Percentiles rank a stretch among this genome's conserved stretches.
phyloP scores from a whole-genome alignment of 1,284 basidiomycete genomes.

The Chiua sp. region DNA sequence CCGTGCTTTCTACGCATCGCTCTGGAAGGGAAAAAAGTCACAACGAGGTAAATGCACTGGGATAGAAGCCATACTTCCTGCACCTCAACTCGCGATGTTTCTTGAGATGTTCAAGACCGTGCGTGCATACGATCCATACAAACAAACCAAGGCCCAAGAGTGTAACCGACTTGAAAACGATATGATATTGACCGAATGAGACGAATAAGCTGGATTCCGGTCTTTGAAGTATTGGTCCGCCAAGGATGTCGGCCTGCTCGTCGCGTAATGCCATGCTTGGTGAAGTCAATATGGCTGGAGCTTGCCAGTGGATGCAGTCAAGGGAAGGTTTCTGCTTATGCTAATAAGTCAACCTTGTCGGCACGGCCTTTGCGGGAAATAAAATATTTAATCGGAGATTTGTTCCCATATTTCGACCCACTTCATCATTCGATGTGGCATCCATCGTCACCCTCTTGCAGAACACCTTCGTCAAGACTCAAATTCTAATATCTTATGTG shows the following conservation, averaged over 20 bases:
- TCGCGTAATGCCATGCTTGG: conserved; percentile 52
- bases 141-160: conserved; percentile 41
- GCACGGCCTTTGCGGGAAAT: conserved; percentile 27
- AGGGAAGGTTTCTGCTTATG: conserved; percentile 13
- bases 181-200: conserved; percentile 41
- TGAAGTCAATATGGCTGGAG: conserved; percentile 28
- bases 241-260: conserved; percentile 71
- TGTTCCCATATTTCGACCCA: background rate
- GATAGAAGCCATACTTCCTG: conserved; percentile 54
- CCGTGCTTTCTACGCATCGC: conserved; percentile 73
- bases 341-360: conserved; percentile 8
- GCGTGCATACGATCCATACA: conserved; percentile 38
- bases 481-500: too few species aligned
- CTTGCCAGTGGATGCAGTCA: conserved; percentile 21
- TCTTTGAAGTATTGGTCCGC: conserved; percentile 54
- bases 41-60: conserved; percentile 12
- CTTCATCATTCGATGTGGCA: too few species aligned
- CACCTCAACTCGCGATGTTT: conserved; percentile 62
- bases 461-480: background rate
- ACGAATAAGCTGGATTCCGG: conserved; percentile 35
- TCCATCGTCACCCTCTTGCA: too few species aligned
- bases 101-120: conserved; percentile 48
- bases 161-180: conserved; percentile 44
- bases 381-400: conserved; percentile 33
- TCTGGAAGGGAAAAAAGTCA: conserved; percentile 34